phyloP scores from a whole-genome alignment of 495 filamentous ascomycete species.

The Penicillium flavigenum region DNA sequence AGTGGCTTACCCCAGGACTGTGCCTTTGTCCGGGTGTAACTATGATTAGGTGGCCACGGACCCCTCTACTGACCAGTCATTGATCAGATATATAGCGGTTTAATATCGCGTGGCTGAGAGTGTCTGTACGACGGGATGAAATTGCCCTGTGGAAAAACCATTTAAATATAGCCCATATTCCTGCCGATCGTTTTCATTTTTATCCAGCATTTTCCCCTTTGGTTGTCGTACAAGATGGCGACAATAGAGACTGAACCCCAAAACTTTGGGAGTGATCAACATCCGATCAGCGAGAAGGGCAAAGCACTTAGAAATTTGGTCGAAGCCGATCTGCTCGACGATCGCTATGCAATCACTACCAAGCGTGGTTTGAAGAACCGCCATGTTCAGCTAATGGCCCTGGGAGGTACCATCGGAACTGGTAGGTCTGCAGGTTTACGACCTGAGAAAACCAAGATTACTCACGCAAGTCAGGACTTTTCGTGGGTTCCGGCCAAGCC shows the following conservation, averaged over 20 bases:
- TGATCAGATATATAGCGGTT: neutral
- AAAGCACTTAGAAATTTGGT: conserved; percentile 26
- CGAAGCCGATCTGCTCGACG: conserved; percentile 40
- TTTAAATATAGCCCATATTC: neutral
- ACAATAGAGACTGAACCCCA: conserved; percentile 8
- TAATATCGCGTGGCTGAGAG: neutral
- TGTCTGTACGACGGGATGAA: neutral
- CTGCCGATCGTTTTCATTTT: neutral
- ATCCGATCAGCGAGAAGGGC: conserved; percentile 24
- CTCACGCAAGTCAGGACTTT: conserved; percentile 24
- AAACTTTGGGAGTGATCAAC: neutral
- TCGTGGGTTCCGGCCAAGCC: conserved; percentile 59
- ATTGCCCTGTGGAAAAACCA: neutral
- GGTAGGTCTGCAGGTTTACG: conserved; percentile 24
- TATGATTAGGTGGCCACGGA: neutral
- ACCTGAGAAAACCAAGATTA: neutral
- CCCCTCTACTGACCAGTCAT: conserved; percentile 6
- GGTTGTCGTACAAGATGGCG: conserved; percentile 7
- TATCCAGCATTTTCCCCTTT: neutral
- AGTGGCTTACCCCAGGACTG: conserved; percentile 3
- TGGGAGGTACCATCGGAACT: conserved; percentile 71
- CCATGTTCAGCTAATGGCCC: conserved; percentile 66
- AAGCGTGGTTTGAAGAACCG: conserved; percentile 50
- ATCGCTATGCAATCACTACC: conserved; percentile 38
- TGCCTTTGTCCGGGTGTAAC: neutral